phyloP scores from a whole-genome alignment of 441 rosid species.

The Flueggea neowawraea region DNA sequence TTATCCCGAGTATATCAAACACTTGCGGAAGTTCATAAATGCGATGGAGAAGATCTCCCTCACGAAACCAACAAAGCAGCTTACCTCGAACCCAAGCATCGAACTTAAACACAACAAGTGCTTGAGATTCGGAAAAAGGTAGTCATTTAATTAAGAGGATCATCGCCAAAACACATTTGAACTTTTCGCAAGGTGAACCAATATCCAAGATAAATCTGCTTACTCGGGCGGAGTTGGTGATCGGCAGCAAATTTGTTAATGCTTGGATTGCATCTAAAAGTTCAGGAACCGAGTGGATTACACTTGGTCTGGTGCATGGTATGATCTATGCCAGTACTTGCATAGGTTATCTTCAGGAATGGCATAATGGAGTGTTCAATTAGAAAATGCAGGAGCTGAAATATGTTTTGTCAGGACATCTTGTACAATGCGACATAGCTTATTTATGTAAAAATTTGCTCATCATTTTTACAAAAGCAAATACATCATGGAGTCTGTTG shows the following conservation, averaged over 20 bases:
- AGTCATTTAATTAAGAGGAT: slow-evolving; percentile 11
- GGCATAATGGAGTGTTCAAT: too few relatives aligned
- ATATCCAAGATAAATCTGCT: slow-evolving; percentile 4
- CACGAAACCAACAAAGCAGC: slow-evolving; percentile 39
- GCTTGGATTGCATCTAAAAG: neutral
- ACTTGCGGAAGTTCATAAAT: slow-evolving; percentile 54
- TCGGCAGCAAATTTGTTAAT: slow-evolving; percentile 5
- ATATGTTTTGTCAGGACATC: too few relatives aligned
- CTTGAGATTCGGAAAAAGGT: slow-evolving; percentile 65
- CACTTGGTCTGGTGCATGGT: too few relatives aligned
- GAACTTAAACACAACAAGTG: slow-evolving; percentile 73
- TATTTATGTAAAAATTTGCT: too few relatives aligned
- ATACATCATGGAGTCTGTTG: too few relatives aligned
- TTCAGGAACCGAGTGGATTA: too few relatives aligned
- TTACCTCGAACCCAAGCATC: slow-evolving; percentile 46
- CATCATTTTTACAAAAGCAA: too few relatives aligned
- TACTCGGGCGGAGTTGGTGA: slow-evolving; percentile 7
- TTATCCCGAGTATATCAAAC: slow-evolving; percentile 63
- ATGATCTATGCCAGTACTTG: too few relatives aligned
- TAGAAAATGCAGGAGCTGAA: too few relatives aligned
- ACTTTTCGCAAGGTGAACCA: slow-evolving; percentile 10
- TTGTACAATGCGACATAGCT: too few relatives aligned
- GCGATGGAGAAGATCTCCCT: slow-evolving; percentile 61
- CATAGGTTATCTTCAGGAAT: too few relatives aligned
- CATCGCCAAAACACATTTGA: slow-evolving; percentile 5